Evolutionary conservation across 345 rosid genomes (phyloP), one percentile per base, ranked within the genome.

Genomic region (Cardamine resedifolia): DNA sequence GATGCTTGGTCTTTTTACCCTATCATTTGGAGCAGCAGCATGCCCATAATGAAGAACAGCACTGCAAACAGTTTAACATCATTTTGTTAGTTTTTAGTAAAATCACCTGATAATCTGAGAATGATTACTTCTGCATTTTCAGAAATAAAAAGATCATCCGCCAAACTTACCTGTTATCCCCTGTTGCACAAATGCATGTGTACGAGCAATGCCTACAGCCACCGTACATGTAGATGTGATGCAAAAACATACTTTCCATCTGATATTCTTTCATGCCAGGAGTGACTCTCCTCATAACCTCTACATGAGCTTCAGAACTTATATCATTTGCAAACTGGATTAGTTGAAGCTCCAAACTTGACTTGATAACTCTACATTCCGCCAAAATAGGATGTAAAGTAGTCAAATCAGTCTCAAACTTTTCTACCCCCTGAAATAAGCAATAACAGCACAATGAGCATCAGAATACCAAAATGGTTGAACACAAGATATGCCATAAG

Each of bases 11-110:
- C n/a, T 53, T 65, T 58, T 48, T 86, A 90, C 97, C 96, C 79
- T 81, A 71, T 93, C 98, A 86, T 93, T 93, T 68, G 97, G 97
- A 81, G 98, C 98, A n/a, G 96, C 96, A 33, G 96, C 97, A 81
- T 93, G 98, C 67, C 98, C 98, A 76, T 93, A 90, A 77, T 93
- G 97, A 56, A 93, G 94, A 82, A 90, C 96, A 74, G 98, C 86
- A 82, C 98, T 93, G 82, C 64, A 72, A 28, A 66, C 4, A 65
- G 7, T 64, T 20, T 38, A 41, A 30, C 53, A 66, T 63, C 11
- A 24, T 14, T n/a, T 34, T 1, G n/a, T 58, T 50, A 58, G 31
- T 39, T 20, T 26, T 48, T 55, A 4, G 61, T 44, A 43, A 34
- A 45, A 61, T 10, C 14, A 43, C 36, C 20, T 24, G 26, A 48